Base-by-base conservation (phyloP, 345 rosid genomes). In the Durio zibethinus region DNA sequence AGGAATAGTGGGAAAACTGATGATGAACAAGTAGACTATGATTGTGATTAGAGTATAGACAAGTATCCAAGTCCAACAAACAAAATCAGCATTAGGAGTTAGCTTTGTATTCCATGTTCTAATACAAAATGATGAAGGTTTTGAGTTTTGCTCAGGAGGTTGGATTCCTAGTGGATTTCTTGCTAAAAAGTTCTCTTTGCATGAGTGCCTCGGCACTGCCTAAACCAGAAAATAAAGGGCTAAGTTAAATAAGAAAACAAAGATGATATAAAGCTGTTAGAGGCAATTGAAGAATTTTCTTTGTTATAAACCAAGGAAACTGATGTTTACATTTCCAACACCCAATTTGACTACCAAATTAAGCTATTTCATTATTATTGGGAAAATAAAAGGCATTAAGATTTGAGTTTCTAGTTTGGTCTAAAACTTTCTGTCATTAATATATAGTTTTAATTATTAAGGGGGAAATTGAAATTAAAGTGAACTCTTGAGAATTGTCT, bases 11-110 rank as follows among this genome's bases (percentile, higher is more conserved):
- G 20, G 52, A 63, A 60, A 75, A 61, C 10, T 68, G 74, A 77
- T 82, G 88, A 88, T 88, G 68, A 81, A 81, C 78, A 73, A 45
- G 78, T 78, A 80, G 88, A 85, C 87, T 82, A 65, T 78, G 77
- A 75, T 12, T 77, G n/a, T n/a, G n/a, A n/a, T 71, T 85, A 65
- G 83, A 72, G 82, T 42, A 72, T 61, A 80, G 83, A 83, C 75
- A 74, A 80, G 82, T 15, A 84, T 83, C 82, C 87, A 82, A 84
- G 80, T 82, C 82, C 87, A 82, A 83, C 86, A 56, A 78, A 0
- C 71, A 73, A 73, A 75, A 73, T 47, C 45, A 45, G 57, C 56
- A 62, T 56, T 70, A 84, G 77, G n/a, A n/a, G 59, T 83, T 79
- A 72, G 75, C 83, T 27, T 45, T 27, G 20, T 25, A 47, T 85